phyloP scores from a whole-genome alignment of 2,329 filamentous ascomycete genomes.

The Fusarium decemcellulare region DNA sequence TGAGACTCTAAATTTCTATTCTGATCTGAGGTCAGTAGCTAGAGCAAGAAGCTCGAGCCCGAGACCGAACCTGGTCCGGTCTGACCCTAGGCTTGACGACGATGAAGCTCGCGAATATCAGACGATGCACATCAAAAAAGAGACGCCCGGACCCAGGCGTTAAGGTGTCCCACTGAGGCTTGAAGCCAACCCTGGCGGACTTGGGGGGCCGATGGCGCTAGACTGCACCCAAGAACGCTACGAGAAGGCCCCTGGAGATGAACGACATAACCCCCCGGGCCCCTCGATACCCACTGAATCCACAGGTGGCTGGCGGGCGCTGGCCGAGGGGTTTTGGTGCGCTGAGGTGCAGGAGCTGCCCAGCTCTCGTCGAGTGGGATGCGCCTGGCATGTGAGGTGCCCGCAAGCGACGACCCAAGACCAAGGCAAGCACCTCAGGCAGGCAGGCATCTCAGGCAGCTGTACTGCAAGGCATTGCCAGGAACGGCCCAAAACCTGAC shows the following conservation, averaged over 20 bases:
- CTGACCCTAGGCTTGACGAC: slow-evolving; percentile 24
- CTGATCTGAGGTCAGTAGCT: slow-evolving; percentile 28
- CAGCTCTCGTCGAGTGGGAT: slow-evolving; percentile 16
- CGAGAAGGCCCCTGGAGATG: neutral
- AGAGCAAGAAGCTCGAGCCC: slow-evolving; percentile 33
- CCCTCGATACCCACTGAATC: slow-evolving; percentile 11
- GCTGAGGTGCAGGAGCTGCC: neutral
- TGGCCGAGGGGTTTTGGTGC: slow-evolving; percentile 9
- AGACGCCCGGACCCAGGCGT: neutral
- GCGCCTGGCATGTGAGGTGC: slow-evolving; percentile 17
- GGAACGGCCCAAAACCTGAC: slow-evolving; percentile 13
- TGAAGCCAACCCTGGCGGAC: too few species aligned
- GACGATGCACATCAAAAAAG: slow-evolving; percentile 20
- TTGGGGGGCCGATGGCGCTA: too few species aligned
- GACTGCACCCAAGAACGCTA: neutral
- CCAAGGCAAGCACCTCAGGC: neutral
- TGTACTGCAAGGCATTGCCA: slow-evolving; percentile 1
- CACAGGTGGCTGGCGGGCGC: slow-evolving; percentile 6
- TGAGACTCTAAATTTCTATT: slow-evolving; percentile 11
- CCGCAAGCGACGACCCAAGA: neutral
- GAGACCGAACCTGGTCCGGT: slow-evolving; percentile 31
- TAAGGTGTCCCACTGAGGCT: too few species aligned
- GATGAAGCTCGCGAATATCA: slow-evolving; percentile 31
- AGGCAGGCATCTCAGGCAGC: neutral
- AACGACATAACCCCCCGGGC: neutral